phyloP scores from a whole-genome alignment of 2,329 filamentous ascomycete species.

The Sphaerulina vaccinii region DNA sequence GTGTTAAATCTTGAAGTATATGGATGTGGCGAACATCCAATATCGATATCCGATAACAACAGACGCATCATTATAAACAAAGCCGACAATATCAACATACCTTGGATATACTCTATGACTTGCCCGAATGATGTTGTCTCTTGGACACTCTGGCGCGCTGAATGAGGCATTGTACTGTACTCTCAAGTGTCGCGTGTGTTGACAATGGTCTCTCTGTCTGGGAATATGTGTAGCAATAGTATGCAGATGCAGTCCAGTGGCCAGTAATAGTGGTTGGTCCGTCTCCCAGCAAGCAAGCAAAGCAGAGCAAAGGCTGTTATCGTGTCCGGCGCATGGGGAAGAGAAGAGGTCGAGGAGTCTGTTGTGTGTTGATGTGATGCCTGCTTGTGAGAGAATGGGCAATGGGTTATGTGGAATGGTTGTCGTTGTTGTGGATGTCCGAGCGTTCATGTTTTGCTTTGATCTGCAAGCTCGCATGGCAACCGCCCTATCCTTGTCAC shows the following conservation, averaged over 20 bases:
- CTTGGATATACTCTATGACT: conserved; percentile 94
- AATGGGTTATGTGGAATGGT: background rate
- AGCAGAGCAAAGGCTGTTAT: conserved; percentile 13
- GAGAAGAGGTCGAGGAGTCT: background rate
- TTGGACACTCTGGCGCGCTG: conserved; percentile 28
- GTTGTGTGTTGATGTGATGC: background rate
- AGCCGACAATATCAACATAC: conserved; percentile 45
- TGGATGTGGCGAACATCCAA: too few species aligned
- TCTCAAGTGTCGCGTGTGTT: background rate
- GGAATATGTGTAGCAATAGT: background rate
- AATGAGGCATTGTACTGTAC: conserved; percentile 32
- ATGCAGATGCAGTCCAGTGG: background rate
- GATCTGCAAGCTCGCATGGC: conserved; percentile 2
- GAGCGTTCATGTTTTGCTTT: conserved; percentile 5
- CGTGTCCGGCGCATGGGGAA: conserved; percentile 13
- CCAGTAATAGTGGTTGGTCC: background rate
- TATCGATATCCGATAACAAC: too few species aligned
- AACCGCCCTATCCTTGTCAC: conserved; percentile 7
- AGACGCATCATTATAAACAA: too few species aligned
- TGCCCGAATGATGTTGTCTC: conserved; percentile 67
- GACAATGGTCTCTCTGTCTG: background rate
- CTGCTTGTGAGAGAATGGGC: background rate
- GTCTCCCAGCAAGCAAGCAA: conserved; percentile 4
- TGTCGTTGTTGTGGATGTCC: conserved; percentile 8
- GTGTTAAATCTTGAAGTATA: too few species aligned